Base-by-base conservation (phyloP, 805 yeast species). In the Suhomyces sp. region DNA sequence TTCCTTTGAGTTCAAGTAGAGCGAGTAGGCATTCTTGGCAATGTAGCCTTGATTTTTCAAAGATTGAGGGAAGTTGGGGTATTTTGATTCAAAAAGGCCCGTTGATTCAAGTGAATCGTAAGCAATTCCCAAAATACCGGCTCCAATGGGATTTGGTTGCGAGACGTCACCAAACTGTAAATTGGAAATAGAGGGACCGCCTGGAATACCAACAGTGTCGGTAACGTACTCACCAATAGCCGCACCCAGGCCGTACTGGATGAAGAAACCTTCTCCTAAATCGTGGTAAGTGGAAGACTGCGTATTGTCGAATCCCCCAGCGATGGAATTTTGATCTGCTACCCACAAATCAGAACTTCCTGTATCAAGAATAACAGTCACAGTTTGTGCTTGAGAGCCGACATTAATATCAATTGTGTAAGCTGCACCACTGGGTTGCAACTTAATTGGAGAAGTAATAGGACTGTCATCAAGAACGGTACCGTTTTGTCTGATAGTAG, bases 11-110 rank as follows among this genome's bases (percentile, higher is more conserved):
- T 62, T 59, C 54, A 70, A 56, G 51, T 57, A 64, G n/a, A 72
- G 40, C 1, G 73, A 62, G 47, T 62, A 69, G 10, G 67, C 49
- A 17, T 56, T 52, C 46, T 59, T 59, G 10, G 55, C 57, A 31
- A 70, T 69, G 23, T 54, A 44, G 5, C 73, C 74, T 10, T 63
- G 70, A 6, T 60, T 51, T 56, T 71, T 58, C 46, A 71, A 49
- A 6, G 55, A 55, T 8, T 55, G 48, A 12, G 71, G 60, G 31
- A 69, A 48, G 45, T 58, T 59, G 15, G 46, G 26, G 17, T 52
- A 52, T 5, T 29, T 12, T 10, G 33, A 6, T 24, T 3, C 19
- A 27, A 4, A 27, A 2, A 3, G 1, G 15, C 17, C 6, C 41
- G 12, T 19, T 38, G 15, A 6, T 15, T 23, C 23, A n/a, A 8